These are phyloP conservation scores for Sungouiella blattae DNA, from an alignment of 805 yeast species.

Conservation along the genomic window DNA sequence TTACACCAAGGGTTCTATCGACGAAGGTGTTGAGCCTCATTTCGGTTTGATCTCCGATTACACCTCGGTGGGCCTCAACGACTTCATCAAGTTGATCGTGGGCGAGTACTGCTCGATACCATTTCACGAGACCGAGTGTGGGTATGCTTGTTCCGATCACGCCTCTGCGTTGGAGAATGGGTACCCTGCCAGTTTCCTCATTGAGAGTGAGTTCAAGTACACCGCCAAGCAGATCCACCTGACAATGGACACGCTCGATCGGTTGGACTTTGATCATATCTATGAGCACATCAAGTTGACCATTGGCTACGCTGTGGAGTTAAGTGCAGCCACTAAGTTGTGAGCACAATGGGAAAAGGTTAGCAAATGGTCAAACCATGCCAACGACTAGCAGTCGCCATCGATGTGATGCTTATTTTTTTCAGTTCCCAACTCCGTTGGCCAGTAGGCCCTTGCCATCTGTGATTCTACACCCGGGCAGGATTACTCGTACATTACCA, in stretches of 20 bases:
- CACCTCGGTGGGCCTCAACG: constrained; percentile 51
- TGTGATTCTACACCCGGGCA: too few species aligned
- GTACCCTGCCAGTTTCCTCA: constrained; percentile 77
- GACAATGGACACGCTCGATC: constrained; percentile 74
- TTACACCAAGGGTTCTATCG: constrained; percentile 50
- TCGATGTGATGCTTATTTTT: too few species aligned
- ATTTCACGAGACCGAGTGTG: constrained; percentile 74
- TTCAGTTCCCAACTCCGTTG: too few species aligned
- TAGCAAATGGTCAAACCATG: too few species aligned
- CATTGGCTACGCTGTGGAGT: constrained; percentile 68
- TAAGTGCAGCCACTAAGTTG: constrained; percentile 26
- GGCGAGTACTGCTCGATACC: constrained; percentile 63
- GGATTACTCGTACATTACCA: too few species aligned
- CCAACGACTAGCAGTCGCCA: too few species aligned
- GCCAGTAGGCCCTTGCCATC: too few species aligned
- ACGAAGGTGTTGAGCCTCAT: constrained; percentile 53
- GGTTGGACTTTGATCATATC: constrained; percentile 75
- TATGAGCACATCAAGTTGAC: constrained; percentile 77
- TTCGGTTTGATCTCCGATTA: constrained; percentile 81
- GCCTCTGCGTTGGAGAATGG: constrained; percentile 82
- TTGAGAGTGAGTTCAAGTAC: constrained; percentile 67
- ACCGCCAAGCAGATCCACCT: constrained; percentile 74
- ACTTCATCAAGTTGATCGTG: constrained; percentile 60
- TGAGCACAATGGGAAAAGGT: neutral
- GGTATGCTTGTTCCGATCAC: constrained; percentile 93